Evolutionary conservation across 1,284 basidiomycete genomes (phyloP).

Genomic region (Bondarzewia mesenterica): DNA sequence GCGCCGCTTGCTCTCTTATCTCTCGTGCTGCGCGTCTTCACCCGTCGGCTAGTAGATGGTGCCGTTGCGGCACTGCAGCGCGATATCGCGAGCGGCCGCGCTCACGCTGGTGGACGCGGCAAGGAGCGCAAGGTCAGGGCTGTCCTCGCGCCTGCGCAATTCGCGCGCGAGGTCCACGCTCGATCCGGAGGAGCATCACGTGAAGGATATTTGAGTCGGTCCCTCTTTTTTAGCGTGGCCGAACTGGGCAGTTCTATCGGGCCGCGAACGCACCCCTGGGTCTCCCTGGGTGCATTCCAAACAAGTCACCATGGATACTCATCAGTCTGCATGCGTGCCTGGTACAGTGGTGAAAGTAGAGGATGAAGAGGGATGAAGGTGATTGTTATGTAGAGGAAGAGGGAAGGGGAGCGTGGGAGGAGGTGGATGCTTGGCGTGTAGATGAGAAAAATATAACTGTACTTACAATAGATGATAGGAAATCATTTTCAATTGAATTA

Average conservation of each 20-base stretch:
- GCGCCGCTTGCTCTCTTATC: slow-evolving; percentile 38
- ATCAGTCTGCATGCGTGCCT: not conserved
- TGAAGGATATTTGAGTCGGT: not conserved
- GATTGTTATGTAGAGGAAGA: too few relatives aligned
- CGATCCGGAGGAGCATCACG: slow-evolving; percentile 1
- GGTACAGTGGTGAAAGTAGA: not conserved
- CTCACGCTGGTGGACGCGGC: not conserved
- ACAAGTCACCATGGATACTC: not conserved
- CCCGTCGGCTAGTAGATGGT: slow-evolving; percentile 16
- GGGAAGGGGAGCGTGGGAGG: too few relatives aligned
- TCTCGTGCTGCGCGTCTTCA: slow-evolving; percentile 27
- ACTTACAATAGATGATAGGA: too few relatives aligned
- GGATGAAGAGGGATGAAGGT: too few relatives aligned
- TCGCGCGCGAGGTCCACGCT: slow-evolving; percentile 4
- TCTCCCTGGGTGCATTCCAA: not conserved
- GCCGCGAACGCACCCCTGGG: not conserved
- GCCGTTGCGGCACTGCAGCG: slow-evolving; percentile 3
- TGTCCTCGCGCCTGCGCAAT: slow-evolving; percentile 6
- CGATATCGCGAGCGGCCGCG: not conserved
- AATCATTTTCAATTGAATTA: too few relatives aligned
- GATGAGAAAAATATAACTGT: too few relatives aligned
- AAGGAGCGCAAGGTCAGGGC: not conserved
- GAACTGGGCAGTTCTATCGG: not conserved
- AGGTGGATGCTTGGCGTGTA: too few relatives aligned
- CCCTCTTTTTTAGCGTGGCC: not conserved